Conservation (phyloP, 345 rosid genomes). For the Microthlaspi erraticum region DNA sequence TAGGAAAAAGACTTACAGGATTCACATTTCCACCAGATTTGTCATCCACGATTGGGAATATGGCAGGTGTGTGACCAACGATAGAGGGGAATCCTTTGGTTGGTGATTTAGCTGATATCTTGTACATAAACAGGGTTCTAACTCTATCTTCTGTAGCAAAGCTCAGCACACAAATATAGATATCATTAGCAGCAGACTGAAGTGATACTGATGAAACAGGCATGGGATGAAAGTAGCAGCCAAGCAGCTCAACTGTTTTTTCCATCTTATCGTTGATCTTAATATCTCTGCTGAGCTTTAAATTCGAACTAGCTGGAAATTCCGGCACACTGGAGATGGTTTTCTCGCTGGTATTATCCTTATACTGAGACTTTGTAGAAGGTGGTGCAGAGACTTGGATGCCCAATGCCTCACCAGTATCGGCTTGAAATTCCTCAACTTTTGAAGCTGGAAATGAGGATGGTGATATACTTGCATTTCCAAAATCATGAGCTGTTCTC, state of each 20-base stretch:
- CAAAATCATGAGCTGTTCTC: conserved; percentile 34
- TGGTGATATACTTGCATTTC: conserved; percentile 38
- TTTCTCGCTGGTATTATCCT: conserved; percentile 39
- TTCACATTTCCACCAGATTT: conserved; percentile 54
- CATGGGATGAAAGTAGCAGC: conserved; percentile 78
- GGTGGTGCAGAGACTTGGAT: conserved; percentile 41
- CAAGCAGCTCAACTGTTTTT: conserved; percentile 58
- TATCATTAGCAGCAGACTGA: conserved; percentile 55
- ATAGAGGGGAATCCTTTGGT: conserved; percentile 69
- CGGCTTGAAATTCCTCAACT: conserved; percentile 40
- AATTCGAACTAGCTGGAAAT: conserved; percentile 41
- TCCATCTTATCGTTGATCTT: conserved; percentile 54
- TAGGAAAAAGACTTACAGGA: conserved; percentile 10
- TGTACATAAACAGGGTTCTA: conserved; percentile 69
- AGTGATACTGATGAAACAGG: conserved; percentile 64
- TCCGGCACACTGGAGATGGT: conserved; percentile 37
- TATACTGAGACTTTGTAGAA: conserved; percentile 38
- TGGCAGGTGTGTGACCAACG: conserved; percentile 65
- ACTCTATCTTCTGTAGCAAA: conserved; percentile 51
- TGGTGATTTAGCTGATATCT: conserved; percentile 54
- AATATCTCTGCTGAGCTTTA: conserved; percentile 47
- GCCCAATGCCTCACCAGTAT: conserved; percentile 42
- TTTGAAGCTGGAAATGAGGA: conserved; percentile 38
- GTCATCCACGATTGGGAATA: conserved; percentile 54
- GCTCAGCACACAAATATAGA: conserved; percentile 66